Conservation (phyloP, 1,284 basidiomycete species). For the Porodaedalea pini region DNA sequence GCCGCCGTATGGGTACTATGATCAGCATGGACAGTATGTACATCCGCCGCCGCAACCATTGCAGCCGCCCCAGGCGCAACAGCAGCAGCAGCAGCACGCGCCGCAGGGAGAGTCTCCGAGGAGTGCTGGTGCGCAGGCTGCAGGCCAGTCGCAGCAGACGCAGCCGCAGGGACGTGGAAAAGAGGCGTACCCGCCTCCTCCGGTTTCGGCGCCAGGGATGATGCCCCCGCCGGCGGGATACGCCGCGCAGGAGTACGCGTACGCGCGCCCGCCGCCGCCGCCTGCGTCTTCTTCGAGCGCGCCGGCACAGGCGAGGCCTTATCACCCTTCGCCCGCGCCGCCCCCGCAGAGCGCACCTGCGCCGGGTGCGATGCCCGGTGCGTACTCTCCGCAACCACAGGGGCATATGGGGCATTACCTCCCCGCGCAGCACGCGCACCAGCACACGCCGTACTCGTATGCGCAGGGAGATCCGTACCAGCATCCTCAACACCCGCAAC, state of each 20-base stretch:
- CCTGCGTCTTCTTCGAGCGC: conserved; percentile 12
- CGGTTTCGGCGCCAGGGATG: conserved; percentile 4
- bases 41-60: conserved; percentile 12
- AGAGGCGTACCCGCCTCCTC: conserved; percentile 9
- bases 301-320: background rate
- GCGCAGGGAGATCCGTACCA: conserved; percentile 10
- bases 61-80: background rate
- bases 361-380: background rate
- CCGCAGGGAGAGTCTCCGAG: conserved; percentile 1
- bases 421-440: conserved; percentile 7
- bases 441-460: conserved; percentile 7
- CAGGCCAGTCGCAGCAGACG: conserved; percentile 2
- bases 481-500: conserved; percentile 19
- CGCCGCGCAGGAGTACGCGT: conserved; percentile 13
- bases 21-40: conserved; percentile 17
- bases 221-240: conserved; percentile 7
- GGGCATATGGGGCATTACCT: conserved; percentile 8
- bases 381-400: background rate
- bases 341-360: conserved; percentile 9
- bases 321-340: background rate
- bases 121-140: conserved; percentile 5
- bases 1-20: conserved; percentile 22
- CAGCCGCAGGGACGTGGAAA: conserved; percentile 14
- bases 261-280: conserved; percentile 15
- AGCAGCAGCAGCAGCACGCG: background rate